A percentile compares a stretch with the other conserved stretches of the same genome.
phyloP scores from a whole-genome alignment of 441 rosid species.

The Isatis lusitanica region DNA sequence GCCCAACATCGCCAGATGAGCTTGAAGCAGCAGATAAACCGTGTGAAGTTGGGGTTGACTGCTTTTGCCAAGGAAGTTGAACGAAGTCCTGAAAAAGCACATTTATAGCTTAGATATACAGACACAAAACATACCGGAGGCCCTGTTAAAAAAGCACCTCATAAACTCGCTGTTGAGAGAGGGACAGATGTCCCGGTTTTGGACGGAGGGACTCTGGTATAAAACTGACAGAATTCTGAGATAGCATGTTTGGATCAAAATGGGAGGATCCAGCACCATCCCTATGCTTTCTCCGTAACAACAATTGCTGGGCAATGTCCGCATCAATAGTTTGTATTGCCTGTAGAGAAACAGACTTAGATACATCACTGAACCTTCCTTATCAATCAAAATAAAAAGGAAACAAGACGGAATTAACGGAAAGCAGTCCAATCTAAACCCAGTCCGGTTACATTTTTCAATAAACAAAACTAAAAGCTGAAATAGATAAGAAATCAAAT shows the following conservation, averaged over 20 bases:
- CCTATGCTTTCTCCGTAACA: conserved; percentile 83
- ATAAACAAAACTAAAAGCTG: neutral
- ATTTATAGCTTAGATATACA: conserved; percentile 17
- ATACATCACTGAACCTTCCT: neutral
- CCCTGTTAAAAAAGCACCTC: conserved; percentile 52
- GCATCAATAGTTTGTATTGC: conserved; percentile 94
- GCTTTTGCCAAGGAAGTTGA: conserved; percentile 97
- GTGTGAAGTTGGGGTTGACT: conserved; percentile 72
- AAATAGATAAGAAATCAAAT: neutral
- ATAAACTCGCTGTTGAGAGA: conserved; percentile 94
- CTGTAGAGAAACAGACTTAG: conserved; percentile 36
- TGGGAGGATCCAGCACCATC: conserved; percentile 72
- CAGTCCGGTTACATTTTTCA: neutral
- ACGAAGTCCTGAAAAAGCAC: conserved; percentile 76
- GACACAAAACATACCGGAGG: conserved; percentile 11
- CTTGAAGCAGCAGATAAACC: conserved; percentile 55
- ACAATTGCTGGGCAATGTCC: conserved; percentile 82
- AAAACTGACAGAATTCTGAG: conserved; percentile 76
- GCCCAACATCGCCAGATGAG: conserved; percentile 55
- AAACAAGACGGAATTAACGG: neutral
- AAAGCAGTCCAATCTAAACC: conserved; percentile 4
- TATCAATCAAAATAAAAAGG: neutral
- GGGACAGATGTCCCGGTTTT: conserved; percentile 87
- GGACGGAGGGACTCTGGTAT: conserved; percentile 95
- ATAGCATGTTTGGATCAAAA: conserved; percentile 74